phyloP scores from a whole-genome alignment of 441 rosid genomes.

The Gossypium gossypioides region DNA sequence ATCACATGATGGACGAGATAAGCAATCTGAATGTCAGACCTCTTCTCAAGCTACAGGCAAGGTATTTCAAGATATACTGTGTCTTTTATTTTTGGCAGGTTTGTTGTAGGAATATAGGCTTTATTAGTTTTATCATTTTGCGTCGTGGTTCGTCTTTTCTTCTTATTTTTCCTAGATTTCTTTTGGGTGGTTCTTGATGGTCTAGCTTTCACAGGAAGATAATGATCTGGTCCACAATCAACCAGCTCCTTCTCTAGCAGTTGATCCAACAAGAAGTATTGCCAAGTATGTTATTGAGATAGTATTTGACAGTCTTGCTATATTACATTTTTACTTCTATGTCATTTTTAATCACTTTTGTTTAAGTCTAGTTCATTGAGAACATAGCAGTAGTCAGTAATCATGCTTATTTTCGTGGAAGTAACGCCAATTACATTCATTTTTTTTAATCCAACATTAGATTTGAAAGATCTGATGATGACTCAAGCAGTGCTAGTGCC shows the following conservation, averaged over 20 bases:
- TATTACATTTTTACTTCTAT: conserved; percentile 3
- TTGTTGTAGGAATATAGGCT: conserved; percentile 3
- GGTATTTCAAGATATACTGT: conserved; percentile 26
- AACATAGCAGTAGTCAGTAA: not conserved
- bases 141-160: not conserved
- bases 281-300: conserved; percentile 33
- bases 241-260: conserved; percentile 22
- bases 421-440: conserved; percentile 10
- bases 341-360: not conserved
- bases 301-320: not conserved
- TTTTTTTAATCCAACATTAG: conserved; percentile 29
- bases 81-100: not conserved
- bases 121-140: not conserved
- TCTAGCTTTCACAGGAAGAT: conserved; percentile 41
- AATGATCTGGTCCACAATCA: conserved; percentile 27
- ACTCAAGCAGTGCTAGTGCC: conserved; percentile 46
- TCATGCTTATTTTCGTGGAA: conserved; percentile 11
- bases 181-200: conserved; percentile 17
- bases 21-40: conserved; percentile 31
- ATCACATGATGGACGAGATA: conserved; percentile 43
- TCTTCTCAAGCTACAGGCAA: conserved; percentile 29
- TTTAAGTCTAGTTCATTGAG: not conserved
- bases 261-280: conserved; percentile 30
- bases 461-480: conserved; percentile 63
- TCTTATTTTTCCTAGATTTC: not conserved